Conservation (phyloP, 2,329 filamentous ascomycete genomes). For the Tolypocladium pustulatum region DNA sequence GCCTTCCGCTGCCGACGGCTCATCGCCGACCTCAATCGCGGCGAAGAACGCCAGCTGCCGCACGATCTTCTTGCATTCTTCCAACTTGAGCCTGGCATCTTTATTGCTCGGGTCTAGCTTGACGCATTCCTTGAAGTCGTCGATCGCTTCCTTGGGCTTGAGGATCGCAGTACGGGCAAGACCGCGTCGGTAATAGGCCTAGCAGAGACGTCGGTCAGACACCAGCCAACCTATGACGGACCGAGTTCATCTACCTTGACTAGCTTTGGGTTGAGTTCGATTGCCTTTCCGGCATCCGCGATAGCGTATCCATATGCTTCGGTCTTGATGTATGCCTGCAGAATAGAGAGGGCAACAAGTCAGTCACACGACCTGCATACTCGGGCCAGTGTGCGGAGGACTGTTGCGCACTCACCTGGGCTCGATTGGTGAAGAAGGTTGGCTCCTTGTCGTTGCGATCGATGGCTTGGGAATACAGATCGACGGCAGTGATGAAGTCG, state of each 20-base stretch:
- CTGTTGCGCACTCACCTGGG: constrained; percentile 55
- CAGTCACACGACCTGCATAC: constrained; percentile 33
- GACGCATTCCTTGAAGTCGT: constrained; percentile 86
- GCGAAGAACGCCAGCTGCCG: constrained; percentile 87
- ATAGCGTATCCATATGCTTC: constrained; percentile 93
- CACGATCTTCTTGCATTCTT: constrained; percentile 91
- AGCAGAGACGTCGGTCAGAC: constrained; percentile 1
- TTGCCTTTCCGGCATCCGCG: constrained; percentile 78
- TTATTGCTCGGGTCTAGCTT: constrained; percentile 81
- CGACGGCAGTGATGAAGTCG: constrained; percentile 74
- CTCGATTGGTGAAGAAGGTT: constrained; percentile 88
- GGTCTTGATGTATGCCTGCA: constrained; percentile 82
- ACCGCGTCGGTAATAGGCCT: constrained; percentile 93
- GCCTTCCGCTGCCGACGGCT: constrained; percentile 83
- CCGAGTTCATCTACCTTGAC: constrained; percentile 58
- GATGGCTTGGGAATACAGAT: constrained; percentile 82
- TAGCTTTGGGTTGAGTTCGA: constrained; percentile 79
- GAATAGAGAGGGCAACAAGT: constrained; percentile 14
- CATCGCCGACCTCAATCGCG: constrained; percentile 87
- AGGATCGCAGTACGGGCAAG: constrained; percentile 87
- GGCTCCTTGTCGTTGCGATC: constrained; percentile 72
- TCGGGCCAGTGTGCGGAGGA: constrained; percentile 3
- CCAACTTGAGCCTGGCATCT: constrained; percentile 80
- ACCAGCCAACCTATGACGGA: neutral
- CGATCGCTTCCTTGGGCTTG: constrained; percentile 75